Evolutionary conservation across 1,284 basidiomycete genomes (phyloP).

Genomic region (Xerocomus alliaceus): DNA sequence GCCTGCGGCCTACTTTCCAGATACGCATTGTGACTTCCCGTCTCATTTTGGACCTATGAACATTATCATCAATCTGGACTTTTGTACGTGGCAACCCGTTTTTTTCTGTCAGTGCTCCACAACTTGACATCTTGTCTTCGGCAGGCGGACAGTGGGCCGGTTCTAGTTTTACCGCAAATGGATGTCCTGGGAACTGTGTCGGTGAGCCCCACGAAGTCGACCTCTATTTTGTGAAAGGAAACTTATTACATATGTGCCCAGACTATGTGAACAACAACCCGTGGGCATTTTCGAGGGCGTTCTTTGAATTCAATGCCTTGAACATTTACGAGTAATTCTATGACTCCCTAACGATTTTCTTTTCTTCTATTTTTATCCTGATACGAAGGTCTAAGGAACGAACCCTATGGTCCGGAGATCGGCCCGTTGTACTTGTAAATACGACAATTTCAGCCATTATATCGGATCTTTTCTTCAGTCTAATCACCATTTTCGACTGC

Average conservation of each 20-base stretch:
- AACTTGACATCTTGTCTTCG: background rate
- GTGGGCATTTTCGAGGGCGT: constrained; percentile 26
- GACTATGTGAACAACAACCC: constrained; percentile 28
- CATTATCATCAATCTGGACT: constrained; percentile 30
- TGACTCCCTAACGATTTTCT: background rate
- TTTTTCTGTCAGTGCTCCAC: background rate
- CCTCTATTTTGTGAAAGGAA: background rate
- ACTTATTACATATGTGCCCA: background rate
- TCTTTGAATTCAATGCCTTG: constrained; percentile 38
- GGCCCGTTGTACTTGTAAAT: too few species aligned
- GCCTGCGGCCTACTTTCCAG: constrained; percentile 29
- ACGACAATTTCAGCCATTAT: too few species aligned
- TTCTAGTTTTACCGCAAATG: constrained; percentile 33
- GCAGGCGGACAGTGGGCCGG: constrained; percentile 54
- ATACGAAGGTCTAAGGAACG: background rate
- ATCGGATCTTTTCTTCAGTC: too few species aligned
- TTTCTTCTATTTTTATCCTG: too few species aligned
- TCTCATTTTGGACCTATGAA: constrained; percentile 30
- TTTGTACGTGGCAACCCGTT: constrained; percentile 30
- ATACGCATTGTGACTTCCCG: constrained; percentile 23
- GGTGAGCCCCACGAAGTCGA: constrained; percentile 32
- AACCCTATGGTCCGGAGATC: too few species aligned
- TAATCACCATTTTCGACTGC: too few species aligned
- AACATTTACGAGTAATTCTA: constrained; percentile 26
- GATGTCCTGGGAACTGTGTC: constrained; percentile 43